A percentile compares a stretch with the other conserved stretches of the same genome.
phyloP scores from a whole-genome alignment of 768 basidiomycete species.

The Clitopilus passeckerianus region DNA sequence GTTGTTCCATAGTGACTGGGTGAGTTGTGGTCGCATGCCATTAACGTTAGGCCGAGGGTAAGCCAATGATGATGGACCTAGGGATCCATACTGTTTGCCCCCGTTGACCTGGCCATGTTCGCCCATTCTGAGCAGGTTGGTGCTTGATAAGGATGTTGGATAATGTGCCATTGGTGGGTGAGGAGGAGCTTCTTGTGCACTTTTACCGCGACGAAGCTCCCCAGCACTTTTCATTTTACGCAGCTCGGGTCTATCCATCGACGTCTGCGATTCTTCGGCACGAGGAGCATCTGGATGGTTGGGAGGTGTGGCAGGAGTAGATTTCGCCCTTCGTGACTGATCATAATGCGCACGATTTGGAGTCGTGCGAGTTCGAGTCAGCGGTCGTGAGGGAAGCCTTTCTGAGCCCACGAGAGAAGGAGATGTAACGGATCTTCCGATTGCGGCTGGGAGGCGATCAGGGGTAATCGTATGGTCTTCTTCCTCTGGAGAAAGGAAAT shows the following conservation, averaged over 20 bases:
- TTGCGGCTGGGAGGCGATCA: constrained; percentile 42
- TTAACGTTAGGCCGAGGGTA: constrained; percentile 29
- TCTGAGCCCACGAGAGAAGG: constrained; percentile 29
- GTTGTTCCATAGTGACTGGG: constrained; percentile 50
- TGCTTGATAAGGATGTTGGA: neutral
- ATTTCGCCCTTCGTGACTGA: constrained; percentile 33
- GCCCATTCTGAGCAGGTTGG: neutral
- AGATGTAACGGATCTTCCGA: constrained; percentile 48
- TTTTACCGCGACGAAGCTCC: constrained; percentile 54
- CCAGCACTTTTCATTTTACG: constrained; percentile 88
- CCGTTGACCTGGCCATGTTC: neutral
- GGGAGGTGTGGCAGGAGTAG: constrained; percentile 16
- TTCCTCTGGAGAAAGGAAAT: constrained; percentile 38
- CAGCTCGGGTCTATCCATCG: constrained; percentile 50
- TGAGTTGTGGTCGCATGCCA: constrained; percentile 32
- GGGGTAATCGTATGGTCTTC: constrained; percentile 77
- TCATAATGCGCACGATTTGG: constrained; percentile 57
- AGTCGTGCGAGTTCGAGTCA: constrained; percentile 69
- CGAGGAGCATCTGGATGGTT: constrained; percentile 15
- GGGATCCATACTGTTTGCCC: constrained; percentile 58
- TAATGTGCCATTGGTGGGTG: constrained; percentile 8
- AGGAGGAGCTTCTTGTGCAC: constrained; percentile 20
- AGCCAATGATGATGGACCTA: constrained; percentile 46
- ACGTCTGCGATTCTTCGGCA: constrained; percentile 36
- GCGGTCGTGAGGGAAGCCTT: constrained; percentile 31